phyloP scores from a whole-genome alignment of 352 stramenopile genomes.

The Pythium pyrilobum region DNA sequence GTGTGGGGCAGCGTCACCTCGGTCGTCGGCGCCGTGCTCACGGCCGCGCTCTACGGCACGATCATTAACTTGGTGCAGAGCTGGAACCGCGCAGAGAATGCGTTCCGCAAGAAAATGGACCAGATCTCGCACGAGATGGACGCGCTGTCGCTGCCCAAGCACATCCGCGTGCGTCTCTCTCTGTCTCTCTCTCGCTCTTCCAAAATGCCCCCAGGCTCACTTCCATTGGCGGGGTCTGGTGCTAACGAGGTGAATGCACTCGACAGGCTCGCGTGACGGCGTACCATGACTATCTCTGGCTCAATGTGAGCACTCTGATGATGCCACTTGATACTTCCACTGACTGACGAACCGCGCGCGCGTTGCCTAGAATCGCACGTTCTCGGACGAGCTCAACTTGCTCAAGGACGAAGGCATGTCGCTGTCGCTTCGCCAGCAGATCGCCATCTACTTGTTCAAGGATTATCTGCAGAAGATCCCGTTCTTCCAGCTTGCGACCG shows the following conservation, averaged over 20 bases:
- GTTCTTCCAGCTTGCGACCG: slow-evolving; percentile 62
- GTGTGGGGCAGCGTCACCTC: slow-evolving; percentile 40
- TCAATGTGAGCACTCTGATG: slow-evolving; percentile 27
- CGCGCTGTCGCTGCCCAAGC: slow-evolving; percentile 42
- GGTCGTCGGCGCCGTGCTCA: slow-evolving; percentile 37
- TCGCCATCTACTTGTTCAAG: slow-evolving; percentile 69
- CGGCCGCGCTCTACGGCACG: slow-evolving; percentile 46
- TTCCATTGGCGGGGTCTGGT: neutral
- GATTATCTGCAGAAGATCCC: slow-evolving; percentile 65
- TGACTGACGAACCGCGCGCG: no score
- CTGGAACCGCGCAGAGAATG: slow-evolving; percentile 56
- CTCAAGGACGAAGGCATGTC: slow-evolving; percentile 64
- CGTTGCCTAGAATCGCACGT: slow-evolving; percentile 46
- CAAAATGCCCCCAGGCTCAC: no score
- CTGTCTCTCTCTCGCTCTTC: no score
- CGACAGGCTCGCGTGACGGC: slow-evolving; percentile 32
- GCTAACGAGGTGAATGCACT: no score
- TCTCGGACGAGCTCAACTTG: slow-evolving; percentile 55
- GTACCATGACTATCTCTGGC: slow-evolving; percentile 74
- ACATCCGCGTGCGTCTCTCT: slow-evolving; percentile 32
- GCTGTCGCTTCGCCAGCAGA: slow-evolving; percentile 40
- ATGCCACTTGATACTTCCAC: neutral
- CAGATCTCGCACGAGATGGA: slow-evolving; percentile 67
- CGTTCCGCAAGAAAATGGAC: slow-evolving; percentile 71
- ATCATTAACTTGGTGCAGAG: slow-evolving; percentile 59